phyloP scores from a whole-genome alignment of 2,329 filamentous ascomycete genomes.

The Spiromastix sp. region DNA sequence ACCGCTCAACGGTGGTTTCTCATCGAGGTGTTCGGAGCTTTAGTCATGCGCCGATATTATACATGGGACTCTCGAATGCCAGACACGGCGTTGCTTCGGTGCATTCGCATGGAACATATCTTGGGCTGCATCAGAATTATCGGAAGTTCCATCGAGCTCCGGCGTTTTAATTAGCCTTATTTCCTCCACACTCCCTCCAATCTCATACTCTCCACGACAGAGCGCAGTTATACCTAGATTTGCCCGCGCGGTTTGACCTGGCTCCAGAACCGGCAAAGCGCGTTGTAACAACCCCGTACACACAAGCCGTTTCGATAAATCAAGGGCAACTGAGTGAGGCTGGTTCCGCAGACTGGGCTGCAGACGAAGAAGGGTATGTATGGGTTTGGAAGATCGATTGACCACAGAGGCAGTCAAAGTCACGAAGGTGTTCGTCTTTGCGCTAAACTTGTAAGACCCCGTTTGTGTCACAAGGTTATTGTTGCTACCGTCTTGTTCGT shows the following conservation, averaged over 20 bases:
- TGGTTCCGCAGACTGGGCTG: constrained; percentile 68
- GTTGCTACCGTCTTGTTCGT: constrained; percentile 8
- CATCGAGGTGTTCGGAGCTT: too few relatives aligned
- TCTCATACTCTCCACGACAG: constrained; percentile 71
- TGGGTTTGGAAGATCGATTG: constrained; percentile 59
- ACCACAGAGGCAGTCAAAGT: constrained; percentile 59
- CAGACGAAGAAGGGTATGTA: constrained; percentile 63
- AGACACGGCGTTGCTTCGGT: constrained; percentile 19
- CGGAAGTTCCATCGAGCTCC: constrained; percentile 7
- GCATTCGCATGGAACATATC: constrained; percentile 11
- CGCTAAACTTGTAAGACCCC: constrained; percentile 36
- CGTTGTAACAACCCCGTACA: constrained; percentile 81
- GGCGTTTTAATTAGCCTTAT: constrained; percentile 40
- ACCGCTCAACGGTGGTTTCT: too few relatives aligned
- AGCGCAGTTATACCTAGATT: constrained; percentile 63
- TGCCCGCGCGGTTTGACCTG: constrained; percentile 50
- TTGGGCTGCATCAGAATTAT: constrained; percentile 6
- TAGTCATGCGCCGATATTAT: constrained; percentile 17
- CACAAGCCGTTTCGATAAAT: constrained; percentile 69
- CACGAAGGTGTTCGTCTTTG: constrained; percentile 53
- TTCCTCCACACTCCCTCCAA: constrained; percentile 74
- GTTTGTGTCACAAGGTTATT: constrained; percentile 24
- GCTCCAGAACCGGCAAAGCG: constrained; percentile 52
- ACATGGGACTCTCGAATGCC: constrained; percentile 24
- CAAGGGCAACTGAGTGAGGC: constrained; percentile 60